Conservation (phyloP, 163 green algal species). For the Volvox carteri region DNA sequence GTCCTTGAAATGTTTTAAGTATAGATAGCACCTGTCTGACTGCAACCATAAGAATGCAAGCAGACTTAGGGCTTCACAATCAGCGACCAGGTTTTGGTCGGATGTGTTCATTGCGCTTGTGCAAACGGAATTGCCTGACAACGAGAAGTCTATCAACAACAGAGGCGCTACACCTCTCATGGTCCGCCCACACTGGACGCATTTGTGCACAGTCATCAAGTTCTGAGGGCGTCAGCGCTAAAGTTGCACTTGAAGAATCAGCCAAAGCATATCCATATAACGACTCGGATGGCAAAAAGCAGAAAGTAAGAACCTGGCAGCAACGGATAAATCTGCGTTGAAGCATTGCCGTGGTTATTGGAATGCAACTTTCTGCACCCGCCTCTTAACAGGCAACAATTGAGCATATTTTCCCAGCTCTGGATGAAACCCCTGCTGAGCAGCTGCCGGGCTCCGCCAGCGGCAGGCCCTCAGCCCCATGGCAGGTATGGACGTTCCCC, state of each 20-base stretch:
- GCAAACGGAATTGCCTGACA: too few species aligned
- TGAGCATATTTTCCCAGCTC: slow-evolving; percentile 41
- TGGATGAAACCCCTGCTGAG: neutral
- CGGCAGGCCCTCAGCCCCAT: neutral
- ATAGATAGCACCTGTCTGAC: too few species aligned
- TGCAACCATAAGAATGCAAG: neutral
- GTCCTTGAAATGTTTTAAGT: too few species aligned
- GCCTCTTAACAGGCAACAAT: slow-evolving; percentile 42
- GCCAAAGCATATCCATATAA: slow-evolving; percentile 26
- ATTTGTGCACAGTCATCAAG: neutral
- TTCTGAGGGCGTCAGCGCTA: neutral
- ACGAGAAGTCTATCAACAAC: too few species aligned
- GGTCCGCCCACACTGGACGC: neutral
- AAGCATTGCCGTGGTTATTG: too few species aligned
- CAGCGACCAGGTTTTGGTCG: neutral
- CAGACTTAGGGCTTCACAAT: neutral
- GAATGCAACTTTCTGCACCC: too few species aligned
- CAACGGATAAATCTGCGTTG: too few species aligned
- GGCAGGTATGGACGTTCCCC: slow-evolving; percentile 10
- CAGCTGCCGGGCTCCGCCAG: slow-evolving; percentile 7
- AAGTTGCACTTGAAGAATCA: neutral
- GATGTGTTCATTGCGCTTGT: too few species aligned
- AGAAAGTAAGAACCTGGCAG: slow-evolving; percentile 38
- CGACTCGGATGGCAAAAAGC: slow-evolving; percentile 37
- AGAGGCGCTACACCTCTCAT: too few species aligned